These are phyloP conservation scores for Polytolypa hystricis DNA, from an alignment of 2,329 filamentous ascomycete species.

Conservation along the genomic window DNA sequence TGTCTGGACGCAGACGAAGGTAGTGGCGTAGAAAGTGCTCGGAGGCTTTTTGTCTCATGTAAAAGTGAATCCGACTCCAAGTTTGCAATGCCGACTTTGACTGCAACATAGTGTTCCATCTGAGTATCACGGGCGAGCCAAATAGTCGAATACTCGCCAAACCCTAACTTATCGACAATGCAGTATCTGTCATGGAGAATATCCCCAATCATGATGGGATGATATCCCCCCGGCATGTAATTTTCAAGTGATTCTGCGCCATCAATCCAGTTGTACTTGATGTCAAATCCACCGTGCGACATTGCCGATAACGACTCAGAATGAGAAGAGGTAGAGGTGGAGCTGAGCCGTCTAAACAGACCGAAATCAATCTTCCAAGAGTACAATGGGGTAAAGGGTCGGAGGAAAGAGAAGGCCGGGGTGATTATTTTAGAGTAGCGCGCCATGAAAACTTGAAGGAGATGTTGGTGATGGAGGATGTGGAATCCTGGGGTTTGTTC, in stretches of 20 bases:
- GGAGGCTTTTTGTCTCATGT: conserved; percentile 15
- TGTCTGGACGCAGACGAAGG: neutral
- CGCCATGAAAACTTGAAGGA: no score
- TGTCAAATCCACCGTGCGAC: neutral
- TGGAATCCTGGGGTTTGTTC: no score
- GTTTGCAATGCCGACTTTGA: conserved; percentile 20
- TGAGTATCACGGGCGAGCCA: conserved; percentile 28
- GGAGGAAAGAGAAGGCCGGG: no score
- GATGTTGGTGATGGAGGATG: no score
- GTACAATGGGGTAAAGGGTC: no score
- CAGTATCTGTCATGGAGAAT: conserved; percentile 22
- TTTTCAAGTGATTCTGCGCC: conserved; percentile 19
- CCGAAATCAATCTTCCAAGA: no score
- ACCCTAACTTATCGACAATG: conserved; percentile 32
- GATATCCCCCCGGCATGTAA: conserved; percentile 22
- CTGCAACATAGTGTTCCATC: conserved; percentile 17
- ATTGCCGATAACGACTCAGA: neutral
- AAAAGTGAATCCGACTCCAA: conserved; percentile 3
- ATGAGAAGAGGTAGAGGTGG: no score
- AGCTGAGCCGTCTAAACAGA: no score
- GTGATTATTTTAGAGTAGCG: no score
- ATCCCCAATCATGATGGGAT: conserved; percentile 23
- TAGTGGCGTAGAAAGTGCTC: conserved; percentile 11
- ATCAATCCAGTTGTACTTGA: conserved; percentile 20
- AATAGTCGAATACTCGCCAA: conserved; percentile 31